These are phyloP conservation scores for Ceratorhiza oryzae-sativae DNA, from an alignment of 1,284 basidiomycete genomes.

Conservation along the genomic window DNA sequence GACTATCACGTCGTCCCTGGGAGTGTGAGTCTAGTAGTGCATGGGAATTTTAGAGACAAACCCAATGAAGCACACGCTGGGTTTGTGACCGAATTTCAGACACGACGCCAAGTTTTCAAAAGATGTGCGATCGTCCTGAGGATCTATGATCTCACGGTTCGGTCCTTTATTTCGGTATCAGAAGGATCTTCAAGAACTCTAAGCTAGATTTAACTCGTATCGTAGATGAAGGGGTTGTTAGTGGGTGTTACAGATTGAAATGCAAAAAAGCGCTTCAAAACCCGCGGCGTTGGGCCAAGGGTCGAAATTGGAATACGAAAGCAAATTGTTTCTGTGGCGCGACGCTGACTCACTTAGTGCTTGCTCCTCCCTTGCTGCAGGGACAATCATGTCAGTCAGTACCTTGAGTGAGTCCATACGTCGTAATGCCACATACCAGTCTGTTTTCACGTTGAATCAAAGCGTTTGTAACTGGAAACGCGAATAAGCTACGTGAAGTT, in stretches of 20 bases:
- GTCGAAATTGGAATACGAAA: neutral
- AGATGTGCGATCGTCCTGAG: neutral
- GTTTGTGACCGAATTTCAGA: neutral
- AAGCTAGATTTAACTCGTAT: neutral
- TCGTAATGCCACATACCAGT: neutral
- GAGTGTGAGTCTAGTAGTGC: too few relatives aligned
- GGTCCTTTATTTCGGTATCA: neutral
- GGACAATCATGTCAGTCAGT: constrained; percentile 3
- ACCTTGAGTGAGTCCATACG: constrained; percentile 23
- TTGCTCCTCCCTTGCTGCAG: neutral
- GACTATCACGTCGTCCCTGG: too few relatives aligned
- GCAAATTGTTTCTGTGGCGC: constrained; percentile 14
- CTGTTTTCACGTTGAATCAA: constrained; percentile 6
- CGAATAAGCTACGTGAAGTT: constrained; percentile 92
- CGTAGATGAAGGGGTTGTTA: neutral
- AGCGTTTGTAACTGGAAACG: constrained; percentile 96
- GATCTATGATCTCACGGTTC: neutral
- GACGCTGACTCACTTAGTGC: constrained; percentile 7
- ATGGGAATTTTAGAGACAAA: neutral
- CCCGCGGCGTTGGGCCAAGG: neutral
- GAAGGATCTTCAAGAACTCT: neutral
- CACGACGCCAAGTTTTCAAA: neutral
- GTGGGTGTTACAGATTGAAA: constrained; percentile 5
- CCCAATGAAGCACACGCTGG: neutral
- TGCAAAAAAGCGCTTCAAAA: neutral